Conservation (phyloP, 768 basidiomycete species). For the Lactifluus echinatus region DNA sequence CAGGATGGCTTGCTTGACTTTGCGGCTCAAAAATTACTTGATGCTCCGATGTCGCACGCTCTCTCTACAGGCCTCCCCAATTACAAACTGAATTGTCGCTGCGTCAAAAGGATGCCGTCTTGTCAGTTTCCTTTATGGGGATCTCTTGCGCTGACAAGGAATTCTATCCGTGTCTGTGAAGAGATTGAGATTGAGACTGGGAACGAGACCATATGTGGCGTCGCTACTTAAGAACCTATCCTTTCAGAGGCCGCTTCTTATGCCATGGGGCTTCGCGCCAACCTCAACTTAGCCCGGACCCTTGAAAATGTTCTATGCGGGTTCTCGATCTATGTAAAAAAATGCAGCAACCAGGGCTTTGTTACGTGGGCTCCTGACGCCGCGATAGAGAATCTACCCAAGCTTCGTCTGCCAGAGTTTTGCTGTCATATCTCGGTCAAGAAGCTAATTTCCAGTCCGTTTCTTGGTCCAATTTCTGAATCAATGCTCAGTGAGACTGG, state of each 20-base stretch:
- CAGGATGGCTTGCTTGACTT: no score
- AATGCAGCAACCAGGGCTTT: neutral
- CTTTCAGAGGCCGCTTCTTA: neutral
- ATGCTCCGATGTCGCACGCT: no score
- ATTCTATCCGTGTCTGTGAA: neutral
- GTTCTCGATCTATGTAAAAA: neutral
- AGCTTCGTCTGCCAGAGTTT: no score
- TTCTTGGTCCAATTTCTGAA: neutral
- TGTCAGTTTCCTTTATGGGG: neutral
- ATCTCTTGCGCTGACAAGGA: neutral
- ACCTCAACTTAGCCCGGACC: neutral
- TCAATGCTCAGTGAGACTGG: neutral
- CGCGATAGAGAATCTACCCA: neutral
- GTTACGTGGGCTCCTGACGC: neutral
- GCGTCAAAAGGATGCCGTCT: neutral
- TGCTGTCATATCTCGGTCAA: neutral
- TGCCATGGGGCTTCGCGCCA: neutral
- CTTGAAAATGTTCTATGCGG: neutral
- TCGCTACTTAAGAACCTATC: neutral
- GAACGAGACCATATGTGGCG: neutral
- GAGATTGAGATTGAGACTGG: neutral
- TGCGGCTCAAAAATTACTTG: no score
- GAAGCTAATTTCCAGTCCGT: neutral
- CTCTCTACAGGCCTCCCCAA: no score
- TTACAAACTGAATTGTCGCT: no score